phyloP scores from a whole-genome alignment of 129 eudicot species.

The Calendula officinalis region DNA sequence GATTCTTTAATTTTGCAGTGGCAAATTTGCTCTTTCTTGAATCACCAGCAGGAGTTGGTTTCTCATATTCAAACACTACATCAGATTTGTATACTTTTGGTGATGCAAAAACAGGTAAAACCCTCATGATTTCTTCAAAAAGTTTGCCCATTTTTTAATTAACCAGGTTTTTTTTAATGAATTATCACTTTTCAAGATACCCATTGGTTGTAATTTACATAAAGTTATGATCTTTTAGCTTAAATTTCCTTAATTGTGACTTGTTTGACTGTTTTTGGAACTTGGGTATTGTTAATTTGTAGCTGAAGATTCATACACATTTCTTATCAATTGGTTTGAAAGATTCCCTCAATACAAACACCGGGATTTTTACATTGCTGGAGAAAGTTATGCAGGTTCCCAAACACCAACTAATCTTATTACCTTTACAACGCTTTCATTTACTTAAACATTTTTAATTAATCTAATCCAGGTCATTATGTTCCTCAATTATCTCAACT shows the following conservation, averaged over 20 bases:
- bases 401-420: conserved; percentile 55
- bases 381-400: conserved; percentile 98
- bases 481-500: conserved; percentile 91
- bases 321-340: conserved; percentile 79
- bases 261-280: conserved; percentile 8
- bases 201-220: conserved; percentile 2
- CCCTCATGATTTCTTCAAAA: conserved; percentile 2
- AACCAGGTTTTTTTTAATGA: background rate
- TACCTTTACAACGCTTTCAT: conserved; percentile 53
- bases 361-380: conserved; percentile 84
- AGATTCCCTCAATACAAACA: conserved; percentile 90
- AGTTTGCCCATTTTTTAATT: conserved; percentile 10
- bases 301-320: conserved; percentile 90
- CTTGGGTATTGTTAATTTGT: conserved; percentile 28
- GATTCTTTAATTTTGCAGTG: conserved; percentile 50
- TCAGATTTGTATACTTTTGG: conserved; percentile 75
- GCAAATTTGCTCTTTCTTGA: conserved; percentile 92
- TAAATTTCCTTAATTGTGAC: conserved; percentile 10
- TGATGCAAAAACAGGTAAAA: conserved; percentile 73
- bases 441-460: conserved; percentile 52
- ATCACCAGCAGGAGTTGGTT: conserved; percentile 98
- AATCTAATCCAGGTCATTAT: conserved; percentile 71
- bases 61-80: conserved; percentile 77
- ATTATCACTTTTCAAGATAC: conserved; percentile 7
- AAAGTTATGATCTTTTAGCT: conserved; percentile 24